Evolutionary conservation across 2,329 filamentous ascomycete genomes (phyloP), one percentile per base, ranked within the genome.

Genomic region (Xylariaceae sp.): DNA sequence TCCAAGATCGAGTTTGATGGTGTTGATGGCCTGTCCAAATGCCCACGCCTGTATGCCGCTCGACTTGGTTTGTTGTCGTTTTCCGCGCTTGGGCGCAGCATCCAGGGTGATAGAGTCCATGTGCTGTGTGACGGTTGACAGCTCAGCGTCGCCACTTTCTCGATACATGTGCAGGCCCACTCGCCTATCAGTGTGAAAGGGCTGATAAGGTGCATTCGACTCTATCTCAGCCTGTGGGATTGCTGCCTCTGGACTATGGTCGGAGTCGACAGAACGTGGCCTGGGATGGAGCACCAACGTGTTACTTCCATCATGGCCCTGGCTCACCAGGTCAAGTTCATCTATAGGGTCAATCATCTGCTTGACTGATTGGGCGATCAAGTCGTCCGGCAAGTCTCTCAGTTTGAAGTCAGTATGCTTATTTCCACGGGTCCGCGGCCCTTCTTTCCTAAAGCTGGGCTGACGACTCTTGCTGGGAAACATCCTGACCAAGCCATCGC

Each of bases 201-300:
- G 93, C 64, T 96, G 92, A 63, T 96, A 97, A 2, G 93, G 90
- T 5, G 92, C 89, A 65, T 93, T 97, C 1, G 93, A 96, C 66
- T 99, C 94, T 59, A 96, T 95, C 74, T 97, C 92, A 6, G 90
- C 90, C 58, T 86, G 82, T 1, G 84, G 83, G 51, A 82, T 92
- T 67, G 74, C 88, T 67, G 73, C 89, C 70, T 75, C 87, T 67
- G 75, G 80, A 50, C 70, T 74, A 63, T 69, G 72, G 63, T 72
- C 75, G 60, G 59, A 58, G 63, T 61, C 63, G 68, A 48, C 66
- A 63, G 71, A 62, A 59, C 69, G 71, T 49, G 68, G 69, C 61
- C 68, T 73, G 63, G 58, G 72, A 55, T 74, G 76, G 56, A 76
- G 75, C 50, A 81, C 75, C 64, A 82, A 64, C 1, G 78, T 81